Conservation (phyloP, 331 rosid species). For the Ulmus americana region DNA sequence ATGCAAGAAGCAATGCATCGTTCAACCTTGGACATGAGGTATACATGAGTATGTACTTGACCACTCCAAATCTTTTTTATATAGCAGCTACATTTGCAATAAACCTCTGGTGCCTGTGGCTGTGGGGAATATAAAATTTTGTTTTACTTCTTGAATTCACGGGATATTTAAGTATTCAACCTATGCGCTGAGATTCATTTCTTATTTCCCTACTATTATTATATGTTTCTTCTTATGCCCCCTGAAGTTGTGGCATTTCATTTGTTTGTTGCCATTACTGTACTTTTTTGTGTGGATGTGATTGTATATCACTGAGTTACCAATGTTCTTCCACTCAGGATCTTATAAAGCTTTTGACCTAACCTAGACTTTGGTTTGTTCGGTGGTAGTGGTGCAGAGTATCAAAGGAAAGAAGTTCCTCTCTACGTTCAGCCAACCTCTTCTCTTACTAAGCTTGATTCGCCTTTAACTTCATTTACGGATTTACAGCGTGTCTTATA, state of each 20-base stretch:
- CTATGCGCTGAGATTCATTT: not conserved
- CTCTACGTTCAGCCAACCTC: constrained; percentile 69
- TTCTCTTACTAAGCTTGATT: constrained; percentile 58
- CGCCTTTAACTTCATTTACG: constrained; percentile 64
- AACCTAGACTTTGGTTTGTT: constrained; percentile 26
- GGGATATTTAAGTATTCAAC: not conserved
- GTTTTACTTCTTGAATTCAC: not conserved
- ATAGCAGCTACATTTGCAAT: not conserved
- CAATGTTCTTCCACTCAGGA: constrained; percentile 11
- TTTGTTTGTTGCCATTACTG: not conserved
- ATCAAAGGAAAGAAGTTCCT: constrained; percentile 81
- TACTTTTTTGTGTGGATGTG: constrained; percentile 3
- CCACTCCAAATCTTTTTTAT: constrained; percentile 13
- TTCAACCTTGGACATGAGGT: constrained; percentile 94
- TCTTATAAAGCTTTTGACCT: constrained; percentile 15
- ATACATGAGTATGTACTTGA: constrained; percentile 33
- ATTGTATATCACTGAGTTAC: not conserved
- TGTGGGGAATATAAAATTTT: no score
- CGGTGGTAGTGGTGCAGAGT: constrained; percentile 83
- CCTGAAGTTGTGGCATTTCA: not conserved
- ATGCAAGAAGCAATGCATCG: constrained; percentile 99
- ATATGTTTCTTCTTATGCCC: not conserved
- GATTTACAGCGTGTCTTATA: constrained; percentile 80
- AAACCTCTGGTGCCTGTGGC: not conserved
- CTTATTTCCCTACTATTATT: not conserved